Conservation (phyloP, 129 eudicot genomes). For the Saussurea involucrata region DNA sequence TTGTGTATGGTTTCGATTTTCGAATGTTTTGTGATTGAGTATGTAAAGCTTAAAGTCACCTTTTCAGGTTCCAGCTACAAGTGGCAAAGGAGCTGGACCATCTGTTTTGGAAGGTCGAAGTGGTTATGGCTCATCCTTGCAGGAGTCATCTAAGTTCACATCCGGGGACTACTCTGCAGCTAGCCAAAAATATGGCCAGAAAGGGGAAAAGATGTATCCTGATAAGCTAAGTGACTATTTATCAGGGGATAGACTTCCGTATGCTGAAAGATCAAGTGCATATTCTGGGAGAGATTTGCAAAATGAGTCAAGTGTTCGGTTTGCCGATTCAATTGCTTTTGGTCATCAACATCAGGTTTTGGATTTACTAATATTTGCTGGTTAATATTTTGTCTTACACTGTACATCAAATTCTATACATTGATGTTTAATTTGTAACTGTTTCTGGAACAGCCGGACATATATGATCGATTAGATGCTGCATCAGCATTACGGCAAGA, state of each 20-base stretch:
- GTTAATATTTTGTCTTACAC: neutral
- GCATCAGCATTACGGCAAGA: conserved; percentile 67
- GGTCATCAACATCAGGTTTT: conserved; percentile 73
- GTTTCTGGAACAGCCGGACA: conserved; percentile 47
- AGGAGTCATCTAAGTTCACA: conserved; percentile 68
- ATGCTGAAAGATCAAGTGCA: conserved; percentile 61
- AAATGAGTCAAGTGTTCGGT: conserved; percentile 53
- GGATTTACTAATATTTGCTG: neutral
- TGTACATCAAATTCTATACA: neutral
- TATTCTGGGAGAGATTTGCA: conserved; percentile 65
- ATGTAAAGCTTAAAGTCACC: neutral
- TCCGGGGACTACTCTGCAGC: conserved; percentile 60
- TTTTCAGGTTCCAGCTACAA: conserved; percentile 52
- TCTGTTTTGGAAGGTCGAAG: conserved; percentile 66
- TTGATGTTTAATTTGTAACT: neutral
- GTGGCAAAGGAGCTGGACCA: conserved; percentile 59
- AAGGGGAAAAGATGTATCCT: conserved; percentile 47
- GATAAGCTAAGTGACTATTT: conserved; percentile 64
- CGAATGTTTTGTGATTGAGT: neutral
- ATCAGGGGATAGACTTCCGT: conserved; percentile 57
- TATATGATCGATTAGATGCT: conserved; percentile 77
- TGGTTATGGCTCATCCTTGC: conserved; percentile 52
- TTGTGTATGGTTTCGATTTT: neutral
- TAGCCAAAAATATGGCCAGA: conserved; percentile 66
- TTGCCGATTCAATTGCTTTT: conserved; percentile 62